Percentiles rank a stretch among this genome's conserved stretches.
These are phyloP conservation scores for Aphanocladium album DNA, from an alignment of 2,329 filamentous ascomycete species.

Conservation along the genomic window DNA sequence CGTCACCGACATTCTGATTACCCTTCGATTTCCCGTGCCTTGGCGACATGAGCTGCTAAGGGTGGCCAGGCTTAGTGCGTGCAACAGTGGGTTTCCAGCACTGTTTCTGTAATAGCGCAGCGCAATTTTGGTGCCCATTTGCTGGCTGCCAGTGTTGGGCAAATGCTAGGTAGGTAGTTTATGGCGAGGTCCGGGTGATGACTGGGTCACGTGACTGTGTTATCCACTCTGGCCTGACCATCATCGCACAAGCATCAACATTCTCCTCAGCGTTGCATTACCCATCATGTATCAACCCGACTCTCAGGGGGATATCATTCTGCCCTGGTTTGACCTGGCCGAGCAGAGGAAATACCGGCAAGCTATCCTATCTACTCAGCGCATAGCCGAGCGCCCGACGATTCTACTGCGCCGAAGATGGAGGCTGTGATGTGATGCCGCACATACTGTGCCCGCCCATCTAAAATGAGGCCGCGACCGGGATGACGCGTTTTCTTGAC, in stretches of 20 bases:
- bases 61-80: too few relatives aligned
- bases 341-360: neutral
- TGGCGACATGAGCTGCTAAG: neutral
- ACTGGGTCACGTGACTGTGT: slow-evolving; percentile 5
- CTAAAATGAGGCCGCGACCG: neutral
- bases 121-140: too few relatives aligned
- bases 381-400: neutral
- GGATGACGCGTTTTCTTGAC: neutral
- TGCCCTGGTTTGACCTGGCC: neutral
- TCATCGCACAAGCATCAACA: slow-evolving; percentile 1
- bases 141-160: too few relatives aligned
- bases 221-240: neutral
- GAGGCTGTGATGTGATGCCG: neutral
- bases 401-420: neutral
- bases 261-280: neutral
- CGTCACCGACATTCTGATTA: neutral
- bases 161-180: too few relatives aligned
- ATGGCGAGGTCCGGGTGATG: too few relatives aligned
- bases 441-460: neutral
- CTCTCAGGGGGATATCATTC: neutral
- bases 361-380: neutral
- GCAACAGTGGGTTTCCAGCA: too few relatives aligned
- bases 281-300: neutral
- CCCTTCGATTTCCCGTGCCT: neutral
- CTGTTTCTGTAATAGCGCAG: too few relatives aligned